Conservation (phyloP, 2,329 filamentous ascomycete species). For the Colletotrichum tabaci region DNA sequence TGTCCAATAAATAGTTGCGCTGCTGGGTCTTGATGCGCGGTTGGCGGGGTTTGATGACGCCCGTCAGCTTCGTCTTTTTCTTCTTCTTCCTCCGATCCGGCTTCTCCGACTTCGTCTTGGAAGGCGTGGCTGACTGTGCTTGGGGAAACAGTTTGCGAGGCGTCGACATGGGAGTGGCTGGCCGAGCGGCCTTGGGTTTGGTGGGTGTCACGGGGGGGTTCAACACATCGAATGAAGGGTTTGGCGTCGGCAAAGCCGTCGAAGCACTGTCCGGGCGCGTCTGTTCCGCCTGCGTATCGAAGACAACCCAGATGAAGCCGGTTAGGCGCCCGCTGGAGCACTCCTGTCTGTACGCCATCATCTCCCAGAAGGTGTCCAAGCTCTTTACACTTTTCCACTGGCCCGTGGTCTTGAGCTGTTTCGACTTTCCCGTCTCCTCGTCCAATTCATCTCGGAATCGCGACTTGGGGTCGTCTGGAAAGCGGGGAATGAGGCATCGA, state of each 20-base stretch:
- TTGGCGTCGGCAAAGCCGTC: conserved; percentile 47
- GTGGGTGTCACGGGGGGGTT: conserved; percentile 52
- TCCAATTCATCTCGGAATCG: conserved; percentile 92
- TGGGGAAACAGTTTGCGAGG: conserved; percentile 52
- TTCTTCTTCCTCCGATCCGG: conserved; percentile 52
- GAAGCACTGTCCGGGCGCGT: conserved; percentile 12
- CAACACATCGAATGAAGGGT: conserved; percentile 47
- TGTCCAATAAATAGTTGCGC: conserved; percentile 64
- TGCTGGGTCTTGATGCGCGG: conserved; percentile 75
- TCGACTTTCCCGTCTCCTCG: conserved; percentile 78
- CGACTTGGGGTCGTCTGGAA: conserved; percentile 95
- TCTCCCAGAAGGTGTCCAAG: conserved; percentile 96
- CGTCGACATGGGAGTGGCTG: conserved; percentile 51
- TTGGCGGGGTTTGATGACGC: conserved; percentile 73
- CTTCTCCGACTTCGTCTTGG: conserved; percentile 53
- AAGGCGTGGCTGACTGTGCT: conserved; percentile 16
- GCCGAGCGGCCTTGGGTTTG: conserved; percentile 45
- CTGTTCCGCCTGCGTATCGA: conserved; percentile 67
- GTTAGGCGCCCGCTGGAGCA: conserved; percentile 94
- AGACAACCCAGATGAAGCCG: conserved; percentile 94
- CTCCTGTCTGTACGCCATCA: conserved; percentile 97
- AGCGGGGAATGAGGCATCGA: conserved; percentile 88
- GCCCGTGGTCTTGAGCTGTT: conserved; percentile 69
- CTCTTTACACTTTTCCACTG: conserved; percentile 88
- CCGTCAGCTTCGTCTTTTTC: conserved; percentile 66